phyloP scores from a whole-genome alignment of 129 eudicot species.

The Cynara cardunculus region DNA sequence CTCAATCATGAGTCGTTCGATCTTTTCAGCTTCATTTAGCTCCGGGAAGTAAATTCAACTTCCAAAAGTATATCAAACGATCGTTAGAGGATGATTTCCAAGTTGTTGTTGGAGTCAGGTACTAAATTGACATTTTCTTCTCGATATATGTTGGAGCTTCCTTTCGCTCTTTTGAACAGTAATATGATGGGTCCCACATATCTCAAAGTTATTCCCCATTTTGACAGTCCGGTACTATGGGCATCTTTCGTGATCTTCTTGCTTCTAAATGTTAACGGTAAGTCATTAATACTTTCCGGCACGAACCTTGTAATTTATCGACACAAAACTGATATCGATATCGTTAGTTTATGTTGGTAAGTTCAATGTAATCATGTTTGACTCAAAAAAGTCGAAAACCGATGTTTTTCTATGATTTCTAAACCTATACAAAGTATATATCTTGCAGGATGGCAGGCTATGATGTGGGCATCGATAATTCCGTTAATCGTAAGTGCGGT shows the following conservation, averaged over 20 bases:
- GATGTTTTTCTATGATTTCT: not conserved
- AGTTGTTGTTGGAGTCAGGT: slow-evolving; percentile 92
- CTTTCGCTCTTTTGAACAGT: not conserved
- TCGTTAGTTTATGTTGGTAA: not conserved
- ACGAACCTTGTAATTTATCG: not conserved
- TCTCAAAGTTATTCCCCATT: not conserved
- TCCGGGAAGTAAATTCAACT: slow-evolving; percentile 75
- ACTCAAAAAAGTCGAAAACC: not conserved
- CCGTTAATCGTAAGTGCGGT: slow-evolving; percentile 61
- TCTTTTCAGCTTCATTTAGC: slow-evolving; percentile 69
- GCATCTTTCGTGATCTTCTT: slow-evolving; percentile 86
- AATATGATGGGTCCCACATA: not conserved
- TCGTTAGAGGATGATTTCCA: slow-evolving; percentile 91
- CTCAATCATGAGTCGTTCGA: not conserved
- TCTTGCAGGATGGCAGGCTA: slow-evolving; percentile 69
- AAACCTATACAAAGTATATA: not conserved
- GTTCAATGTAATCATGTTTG: not conserved
- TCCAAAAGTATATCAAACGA: slow-evolving; percentile 88
- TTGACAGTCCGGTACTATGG: slow-evolving; percentile 88
- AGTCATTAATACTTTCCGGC: slow-evolving; percentile 5
- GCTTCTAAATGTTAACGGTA: slow-evolving; percentile 80
- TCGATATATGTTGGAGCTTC: too few species aligned
- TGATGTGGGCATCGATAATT: slow-evolving; percentile 89
- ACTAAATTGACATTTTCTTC: not conserved
- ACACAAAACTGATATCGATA: not conserved